Conservation (phyloP, 495 filamentous ascomycete genomes). For the Patellaria atrata region DNA sequence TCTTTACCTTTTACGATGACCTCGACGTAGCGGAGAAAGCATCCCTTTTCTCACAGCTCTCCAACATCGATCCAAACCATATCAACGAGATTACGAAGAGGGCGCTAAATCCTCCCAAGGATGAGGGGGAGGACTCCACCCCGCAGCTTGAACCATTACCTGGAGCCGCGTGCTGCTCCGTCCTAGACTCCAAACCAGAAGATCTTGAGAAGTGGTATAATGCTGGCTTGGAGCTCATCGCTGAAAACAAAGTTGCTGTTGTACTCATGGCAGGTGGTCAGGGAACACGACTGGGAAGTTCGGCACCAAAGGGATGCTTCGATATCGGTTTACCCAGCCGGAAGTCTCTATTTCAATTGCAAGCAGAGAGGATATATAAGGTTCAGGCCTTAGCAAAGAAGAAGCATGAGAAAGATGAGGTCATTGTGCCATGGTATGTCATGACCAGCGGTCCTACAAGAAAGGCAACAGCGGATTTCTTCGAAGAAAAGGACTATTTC, state of each 20-base stretch:
- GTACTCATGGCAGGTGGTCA: conserved; percentile 96
- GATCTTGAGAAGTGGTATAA: conserved; percentile 78
- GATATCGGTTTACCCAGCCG: conserved; percentile 83
- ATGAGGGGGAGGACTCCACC: conserved; percentile 33
- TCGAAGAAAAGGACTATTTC: conserved; percentile 79
- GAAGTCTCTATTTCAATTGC: conserved; percentile 94
- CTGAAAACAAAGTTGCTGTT: conserved; percentile 80
- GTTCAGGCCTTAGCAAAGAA: conserved; percentile 72
- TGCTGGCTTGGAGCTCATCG: conserved; percentile 69
- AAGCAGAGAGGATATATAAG: conserved; percentile 82
- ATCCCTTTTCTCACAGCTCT: conserved; percentile 66
- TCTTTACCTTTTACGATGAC: conserved; percentile 80
- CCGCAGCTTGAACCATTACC: conserved; percentile 78
- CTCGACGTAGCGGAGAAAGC: conserved; percentile 59
- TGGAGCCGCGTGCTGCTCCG: conserved; percentile 73
- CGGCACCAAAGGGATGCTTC: conserved; percentile 90
- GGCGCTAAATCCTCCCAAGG: conserved; percentile 62
- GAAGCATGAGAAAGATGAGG: conserved; percentile 43
- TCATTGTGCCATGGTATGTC: conserved; percentile 91
- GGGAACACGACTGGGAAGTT: conserved; percentile 87
- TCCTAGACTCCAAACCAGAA: conserved; percentile 71
- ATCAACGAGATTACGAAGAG: conserved; percentile 73
- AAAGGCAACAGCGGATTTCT: conserved; percentile 82
- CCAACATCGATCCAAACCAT: conserved; percentile 60
- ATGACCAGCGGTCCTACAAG: conserved; percentile 99